phyloP scores from a whole-genome alignment of 148 eudicot genomes.

The Salicornia ramosissima region DNA sequence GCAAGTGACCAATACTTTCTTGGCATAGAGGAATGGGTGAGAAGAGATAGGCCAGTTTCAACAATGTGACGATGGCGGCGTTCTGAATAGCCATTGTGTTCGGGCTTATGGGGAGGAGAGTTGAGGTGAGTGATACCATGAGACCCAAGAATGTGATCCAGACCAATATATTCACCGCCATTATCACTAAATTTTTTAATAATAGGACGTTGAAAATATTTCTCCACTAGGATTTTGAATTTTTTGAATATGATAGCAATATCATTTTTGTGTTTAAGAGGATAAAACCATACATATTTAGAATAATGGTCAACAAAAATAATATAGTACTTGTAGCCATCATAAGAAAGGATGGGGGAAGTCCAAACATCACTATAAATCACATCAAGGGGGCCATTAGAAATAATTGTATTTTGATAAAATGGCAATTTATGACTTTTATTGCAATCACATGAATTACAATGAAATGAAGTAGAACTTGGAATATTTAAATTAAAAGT shows the following conservation, averaged over 20 bases:
- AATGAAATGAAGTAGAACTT: too few species aligned
- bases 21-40: not conserved
- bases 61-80: too few species aligned
- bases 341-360: too few species aligned
- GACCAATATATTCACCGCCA: not conserved
- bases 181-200: not conserved
- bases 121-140: not conserved
- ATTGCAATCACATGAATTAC: too few species aligned
- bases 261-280: constrained; percentile 1
- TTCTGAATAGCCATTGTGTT: too few species aligned
- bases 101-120: not conserved
- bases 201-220: not conserved
- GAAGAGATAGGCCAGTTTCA: too few species aligned
- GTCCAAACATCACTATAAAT: too few species aligned
- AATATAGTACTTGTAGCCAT: constrained; percentile 6
- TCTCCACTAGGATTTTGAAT: not conserved
- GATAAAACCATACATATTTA: constrained; percentile 8
- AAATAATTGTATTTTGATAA: not conserved
- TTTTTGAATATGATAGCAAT: not conserved
- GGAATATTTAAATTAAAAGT: not conserved
- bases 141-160: not conserved
- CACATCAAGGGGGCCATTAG: not conserved
- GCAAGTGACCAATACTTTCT: not conserved
- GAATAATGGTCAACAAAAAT: constrained; percentile 10
- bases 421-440: not conserved